Base-by-base conservation (phyloP, 2,329 filamentous ascomycete species). In the Diaporthe sp. region DNA sequence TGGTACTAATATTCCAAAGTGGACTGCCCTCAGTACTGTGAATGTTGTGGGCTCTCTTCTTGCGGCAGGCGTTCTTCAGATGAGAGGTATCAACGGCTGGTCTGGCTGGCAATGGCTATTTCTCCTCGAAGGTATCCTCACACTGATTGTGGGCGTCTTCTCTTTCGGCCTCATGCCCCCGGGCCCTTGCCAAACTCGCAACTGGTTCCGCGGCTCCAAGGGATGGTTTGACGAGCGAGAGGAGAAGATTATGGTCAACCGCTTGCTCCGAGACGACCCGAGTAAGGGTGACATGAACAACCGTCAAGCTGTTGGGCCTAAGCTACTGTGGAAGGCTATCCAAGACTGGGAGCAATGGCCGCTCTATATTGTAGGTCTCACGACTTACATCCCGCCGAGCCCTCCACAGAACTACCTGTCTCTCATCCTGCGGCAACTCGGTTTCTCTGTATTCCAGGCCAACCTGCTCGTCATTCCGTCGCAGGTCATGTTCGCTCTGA, bases 211-310 rank as follows among this genome's bases (percentile, higher is more conserved):
- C 15, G 90, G 89, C 15, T 88, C 89, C 72, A 84, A 82, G 85
- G 91, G 91, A 1, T 93, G 90, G 89, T 93, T 93, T 81, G 88
- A 80, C 3, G 89, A 92, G 60, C 87, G 86, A 2, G 91, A 92
- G 75, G 90, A 93, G 79, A 85, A 85, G 71, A 93, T 93, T 78
- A 87, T 92, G 76, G 90, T 93, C 37, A 93, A 92, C 78, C 85
- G 91, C 1, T 84, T 90, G 13, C 84, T 88, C 7, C 88, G 91
- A 0, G 91, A 93, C 75, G 91, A 92, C 74, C 91, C 91, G 1
- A 88, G 86, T 74, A 91, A 91, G 79, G 89, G 88, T 13, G 89
- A 90, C 76, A 91, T 92, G 89, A 89, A 92, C 81, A 92, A 92
- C 78, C 85, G 90, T 22, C 85, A 90, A 79, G 85, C 86, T 0